Percentiles rank a stretch among this genome's conserved stretches.
Evolutionary conservation across 2,329 filamentous ascomycete species (phyloP).

Genomic region (Cryoendolithus antarcticus): DNA sequence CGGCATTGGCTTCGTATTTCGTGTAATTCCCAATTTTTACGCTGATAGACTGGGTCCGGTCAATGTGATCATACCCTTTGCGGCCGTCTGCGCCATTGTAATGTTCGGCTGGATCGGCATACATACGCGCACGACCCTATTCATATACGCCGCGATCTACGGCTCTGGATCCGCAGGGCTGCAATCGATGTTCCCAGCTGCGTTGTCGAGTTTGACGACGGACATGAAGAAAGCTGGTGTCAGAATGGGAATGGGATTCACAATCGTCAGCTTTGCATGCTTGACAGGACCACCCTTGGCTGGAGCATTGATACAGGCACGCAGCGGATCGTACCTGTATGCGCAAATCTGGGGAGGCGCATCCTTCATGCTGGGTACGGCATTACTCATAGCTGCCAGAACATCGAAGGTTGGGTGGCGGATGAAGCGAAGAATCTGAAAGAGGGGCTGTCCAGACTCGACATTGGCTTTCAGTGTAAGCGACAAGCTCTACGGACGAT

Average conservation of each 20-base stretch:
- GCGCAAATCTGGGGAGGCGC: slow-evolving; percentile 35
- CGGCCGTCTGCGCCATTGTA: slow-evolving; percentile 33
- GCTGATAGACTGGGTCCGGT: slow-evolving; percentile 45
- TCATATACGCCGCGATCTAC: slow-evolving; percentile 33
- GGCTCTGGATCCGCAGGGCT: slow-evolving; percentile 33
- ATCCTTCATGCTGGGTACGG: slow-evolving; percentile 17
- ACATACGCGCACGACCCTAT: slow-evolving; percentile 23
- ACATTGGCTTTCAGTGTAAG: too few species aligned
- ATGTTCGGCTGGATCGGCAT: slow-evolving; percentile 48
- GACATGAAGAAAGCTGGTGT: slow-evolving; percentile 36
- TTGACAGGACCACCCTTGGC: slow-evolving; percentile 32
- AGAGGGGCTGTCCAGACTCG: too few species aligned
- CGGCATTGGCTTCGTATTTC: too few species aligned
- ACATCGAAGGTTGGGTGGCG: slow-evolving; percentile 18
- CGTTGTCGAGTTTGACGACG: slow-evolving; percentile 31
- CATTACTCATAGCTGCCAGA: slow-evolving; percentile 16
- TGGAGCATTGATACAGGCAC: slow-evolving; percentile 31
- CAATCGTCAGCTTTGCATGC: slow-evolving; percentile 31
- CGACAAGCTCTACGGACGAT: slow-evolving; percentile 3
- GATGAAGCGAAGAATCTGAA: slow-evolving; percentile 16
- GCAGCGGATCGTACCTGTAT: slow-evolving; percentile 28
- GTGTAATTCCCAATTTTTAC: too few species aligned
- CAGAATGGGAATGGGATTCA: slow-evolving; percentile 37
- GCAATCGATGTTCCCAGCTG: slow-evolving; percentile 34
- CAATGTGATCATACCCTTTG: slow-evolving; percentile 44